Evolutionary conservation across 2,329 filamentous ascomycete species (phyloP), one percentile per base, ranked within the genome.

Genomic region (Macroventuria anomochaeta): DNA sequence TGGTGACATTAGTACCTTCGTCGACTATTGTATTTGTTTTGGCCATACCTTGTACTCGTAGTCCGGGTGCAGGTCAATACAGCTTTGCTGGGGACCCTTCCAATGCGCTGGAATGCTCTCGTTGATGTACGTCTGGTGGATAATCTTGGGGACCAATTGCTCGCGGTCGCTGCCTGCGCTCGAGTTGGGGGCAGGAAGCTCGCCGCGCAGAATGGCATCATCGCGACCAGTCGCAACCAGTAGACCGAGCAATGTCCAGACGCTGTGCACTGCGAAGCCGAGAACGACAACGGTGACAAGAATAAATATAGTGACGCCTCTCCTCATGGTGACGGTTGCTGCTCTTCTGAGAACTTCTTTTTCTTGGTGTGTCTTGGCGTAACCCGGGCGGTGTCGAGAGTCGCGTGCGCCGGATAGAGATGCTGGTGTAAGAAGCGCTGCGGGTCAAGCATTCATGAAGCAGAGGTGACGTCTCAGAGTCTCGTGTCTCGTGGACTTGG

Each of bases 51-150:
- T 90, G 77, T 90, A 90, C 69, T 91, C 87, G 71, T 88, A 92
- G 62, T 87, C 86, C 1, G 84, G 80, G 69, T 92, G 88, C 43
- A 87, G 71, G 18, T 87, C 81, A 48, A 86, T 76, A 75, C 89
- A 91, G 63, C 81, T 87, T 73, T 85, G 77, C 62, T 89, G 87
- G 26, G 87, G 81, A 8, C 80, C 80, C 53, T 79, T 75, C 89
- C 89, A 91, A 46, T 86, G 82, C 38, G 76, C 77, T 0, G 88
- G 88, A 32, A 91, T 85, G 36, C 81, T 85, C 50, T 87, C 83
- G 69, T 89, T 90, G 66, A 84, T 85, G 74, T 90, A 90, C 8
- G 88, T 90, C 72, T 91, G 88, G 76, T 91, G 88, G 51, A 91
- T 89, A 68, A 91, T 90, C 75, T 88, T 89, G 40, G 88, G 88